Evolutionary conservation across 176 grass and related monocot genomes (phyloP).

Genomic region (Guadua angustifolia): DNA sequence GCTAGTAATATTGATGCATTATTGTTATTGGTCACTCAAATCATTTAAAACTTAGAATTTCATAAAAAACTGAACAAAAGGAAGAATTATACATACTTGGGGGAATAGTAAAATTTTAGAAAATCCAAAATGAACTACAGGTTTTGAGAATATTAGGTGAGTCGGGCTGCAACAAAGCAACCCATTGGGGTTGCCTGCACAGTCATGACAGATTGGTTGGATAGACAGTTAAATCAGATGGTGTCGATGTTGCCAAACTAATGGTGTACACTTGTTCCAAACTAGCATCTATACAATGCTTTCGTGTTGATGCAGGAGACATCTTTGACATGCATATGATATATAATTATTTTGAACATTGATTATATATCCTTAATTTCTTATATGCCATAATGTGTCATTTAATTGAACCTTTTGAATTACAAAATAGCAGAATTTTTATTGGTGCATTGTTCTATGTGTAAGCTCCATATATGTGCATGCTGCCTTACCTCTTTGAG

Average conservation of each 20-base stretch:
- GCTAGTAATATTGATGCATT: constrained; percentile 13
- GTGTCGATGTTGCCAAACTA: constrained; percentile 19
- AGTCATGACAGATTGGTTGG: constrained; percentile 2
- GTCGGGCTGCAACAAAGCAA: neutral
- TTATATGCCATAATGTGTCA: neutral
- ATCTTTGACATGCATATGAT: neutral
- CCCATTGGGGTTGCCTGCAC: neutral
- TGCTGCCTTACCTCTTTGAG: neutral
- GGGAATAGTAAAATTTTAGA: constrained; percentile 16
- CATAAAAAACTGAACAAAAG: neutral
- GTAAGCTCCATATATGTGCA: constrained; percentile 11
- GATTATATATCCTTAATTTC: neutral
- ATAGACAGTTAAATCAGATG: constrained; percentile 19
- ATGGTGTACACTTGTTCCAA: neutral
- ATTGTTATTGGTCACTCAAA: neutral
- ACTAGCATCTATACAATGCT: constrained; percentile 32
- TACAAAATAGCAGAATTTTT: neutral
- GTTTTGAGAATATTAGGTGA: neutral
- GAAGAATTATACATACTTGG: neutral
- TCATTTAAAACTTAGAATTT: constrained; percentile 23
- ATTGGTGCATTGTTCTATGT: neutral
- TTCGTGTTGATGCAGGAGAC: constrained; percentile 25
- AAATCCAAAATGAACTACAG: neutral
- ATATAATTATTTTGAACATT: neutral
- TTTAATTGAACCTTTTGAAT: neutral